phyloP scores from a whole-genome alignment of 2,329 filamentous ascomycete species.

The Alternaria triticina region DNA sequence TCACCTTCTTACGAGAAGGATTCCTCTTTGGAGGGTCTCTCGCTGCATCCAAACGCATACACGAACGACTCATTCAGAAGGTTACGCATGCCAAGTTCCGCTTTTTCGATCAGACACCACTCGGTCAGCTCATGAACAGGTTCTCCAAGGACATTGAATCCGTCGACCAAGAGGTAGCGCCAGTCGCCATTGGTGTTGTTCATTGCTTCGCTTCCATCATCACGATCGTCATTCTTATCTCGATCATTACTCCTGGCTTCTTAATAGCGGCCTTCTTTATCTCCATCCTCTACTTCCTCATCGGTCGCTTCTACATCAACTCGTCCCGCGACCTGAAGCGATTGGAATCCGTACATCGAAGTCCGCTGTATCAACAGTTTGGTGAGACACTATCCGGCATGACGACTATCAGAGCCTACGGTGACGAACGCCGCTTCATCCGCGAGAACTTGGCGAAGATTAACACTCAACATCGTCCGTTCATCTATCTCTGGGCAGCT shows the following conservation, averaged over 20 bases:
- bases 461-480: conserved; percentile 89
- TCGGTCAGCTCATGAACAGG: conserved; percentile 96
- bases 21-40: conserved; percentile 94
- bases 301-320: conserved; percentile 87
- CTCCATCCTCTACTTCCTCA: conserved; percentile 77
- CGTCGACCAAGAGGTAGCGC: conserved; percentile 93
- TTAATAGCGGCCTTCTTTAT: conserved; percentile 87
- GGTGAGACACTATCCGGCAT: conserved; percentile 94
- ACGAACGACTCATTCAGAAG: conserved; percentile 76
- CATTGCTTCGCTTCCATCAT: conserved; percentile 73
- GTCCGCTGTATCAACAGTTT: conserved; percentile 96
- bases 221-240: conserved; percentile 87
- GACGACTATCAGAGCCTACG: conserved; percentile 95
- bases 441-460: conserved; percentile 87
- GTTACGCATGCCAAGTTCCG: conserved; percentile 92
- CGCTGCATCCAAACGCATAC: conserved; percentile 83
- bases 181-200: conserved; percentile 79
- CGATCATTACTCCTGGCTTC: conserved; percentile 87
- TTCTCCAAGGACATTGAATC: conserved; percentile 98
- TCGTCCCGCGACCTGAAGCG: conserved; percentile 96
- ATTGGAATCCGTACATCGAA: conserved; percentile 90
- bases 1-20: conserved; percentile 81
- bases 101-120: conserved; percentile 95
- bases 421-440: conserved; percentile 91
- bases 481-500: conserved; percentile 94